These are phyloP conservation scores for Ophiosphaerella narmari DNA, from an alignment of 2,329 filamentous ascomycete genomes.

Conservation along the genomic window DNA sequence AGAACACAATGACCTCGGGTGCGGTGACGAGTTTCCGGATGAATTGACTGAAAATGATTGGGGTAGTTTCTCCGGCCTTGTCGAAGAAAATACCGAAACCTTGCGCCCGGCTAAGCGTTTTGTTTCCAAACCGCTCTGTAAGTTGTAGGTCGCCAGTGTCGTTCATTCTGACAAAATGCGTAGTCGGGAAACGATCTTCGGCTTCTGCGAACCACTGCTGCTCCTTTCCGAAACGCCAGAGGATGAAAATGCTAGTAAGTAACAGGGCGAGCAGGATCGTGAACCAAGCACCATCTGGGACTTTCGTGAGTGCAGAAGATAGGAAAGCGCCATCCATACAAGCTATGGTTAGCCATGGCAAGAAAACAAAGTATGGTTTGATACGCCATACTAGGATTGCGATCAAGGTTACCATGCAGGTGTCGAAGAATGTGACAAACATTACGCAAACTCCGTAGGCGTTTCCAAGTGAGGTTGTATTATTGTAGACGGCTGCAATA, in stretches of 20 bases:
- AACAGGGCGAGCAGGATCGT: constrained; percentile 68
- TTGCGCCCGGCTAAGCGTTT: constrained; percentile 46
- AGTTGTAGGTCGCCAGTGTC: constrained; percentile 44
- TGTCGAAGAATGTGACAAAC: constrained; percentile 78
- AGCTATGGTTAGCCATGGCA: constrained; percentile 68
- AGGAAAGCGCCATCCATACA: constrained; percentile 71
- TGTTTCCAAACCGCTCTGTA: constrained; percentile 45
- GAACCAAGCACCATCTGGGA: constrained; percentile 79
- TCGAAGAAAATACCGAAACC: constrained; percentile 78
- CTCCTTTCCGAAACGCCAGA: constrained; percentile 82
- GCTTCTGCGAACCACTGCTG: constrained; percentile 74
- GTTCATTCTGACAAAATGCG: constrained; percentile 48
- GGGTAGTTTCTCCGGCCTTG: constrained; percentile 69
- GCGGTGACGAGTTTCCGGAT: constrained; percentile 70
- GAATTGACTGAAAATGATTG: constrained; percentile 73
- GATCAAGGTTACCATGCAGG: constrained; percentile 72
- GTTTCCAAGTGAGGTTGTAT: constrained; percentile 66
- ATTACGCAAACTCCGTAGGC: constrained; percentile 82
- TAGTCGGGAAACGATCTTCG: constrained; percentile 58
- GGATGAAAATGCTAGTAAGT: constrained; percentile 67
- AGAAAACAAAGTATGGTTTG: constrained; percentile 62
- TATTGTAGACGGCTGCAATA: constrained; percentile 74
- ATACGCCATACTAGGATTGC: constrained; percentile 74
- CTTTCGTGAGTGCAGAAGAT: constrained; percentile 71
- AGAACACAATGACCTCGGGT: constrained; percentile 73